Evolutionary conservation across 768 basidiomycete genomes (phyloP).

Genomic region (Clitopilus hobsonii): DNA sequence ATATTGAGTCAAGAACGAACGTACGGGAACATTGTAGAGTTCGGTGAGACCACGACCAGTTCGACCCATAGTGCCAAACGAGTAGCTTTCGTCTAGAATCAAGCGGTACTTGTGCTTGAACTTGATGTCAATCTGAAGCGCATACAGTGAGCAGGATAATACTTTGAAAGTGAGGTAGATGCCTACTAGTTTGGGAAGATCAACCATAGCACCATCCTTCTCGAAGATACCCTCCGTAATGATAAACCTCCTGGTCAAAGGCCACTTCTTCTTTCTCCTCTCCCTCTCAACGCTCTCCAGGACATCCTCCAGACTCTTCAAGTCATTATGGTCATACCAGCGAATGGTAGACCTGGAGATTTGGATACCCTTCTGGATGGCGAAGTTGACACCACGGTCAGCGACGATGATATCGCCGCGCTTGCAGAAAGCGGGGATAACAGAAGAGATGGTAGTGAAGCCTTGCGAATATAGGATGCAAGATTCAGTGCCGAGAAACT

Average conservation of each 20-base stretch:
- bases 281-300: conserved; percentile 84
- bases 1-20: conserved; percentile 17
- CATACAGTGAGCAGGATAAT: background rate
- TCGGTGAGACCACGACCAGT: conserved; percentile 96
- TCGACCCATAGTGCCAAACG: conserved; percentile 88
- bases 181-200: conserved; percentile 87
- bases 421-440: conserved; percentile 97
- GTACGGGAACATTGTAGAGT: conserved; percentile 86
- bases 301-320: conserved; percentile 86
- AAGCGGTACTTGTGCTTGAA: conserved; percentile 93
- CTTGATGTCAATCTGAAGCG: conserved; percentile 82
- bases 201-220: conserved; percentile 87
- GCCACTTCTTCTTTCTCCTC: conserved; percentile 73
- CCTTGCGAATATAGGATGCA: conserved; percentile 93
- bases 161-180: background rate
- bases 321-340: conserved; percentile 96
- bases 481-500: conserved; percentile 85
- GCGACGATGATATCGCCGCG: conserved; percentile 98
- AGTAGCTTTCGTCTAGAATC: conserved; percentile 90
- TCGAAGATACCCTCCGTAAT: conserved; percentile 97
- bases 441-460: conserved; percentile 87
- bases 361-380: conserved; percentile 93
- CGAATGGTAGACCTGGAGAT: conserved; percentile 87
- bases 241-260: conserved; percentile 89
- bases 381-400: conserved; percentile 93